A percentile compares a stretch with the other conserved stretches of the same genome.
Evolutionary conservation across 306 rosid species (phyloP).

Genomic region (Potentilla sterilis): DNA sequence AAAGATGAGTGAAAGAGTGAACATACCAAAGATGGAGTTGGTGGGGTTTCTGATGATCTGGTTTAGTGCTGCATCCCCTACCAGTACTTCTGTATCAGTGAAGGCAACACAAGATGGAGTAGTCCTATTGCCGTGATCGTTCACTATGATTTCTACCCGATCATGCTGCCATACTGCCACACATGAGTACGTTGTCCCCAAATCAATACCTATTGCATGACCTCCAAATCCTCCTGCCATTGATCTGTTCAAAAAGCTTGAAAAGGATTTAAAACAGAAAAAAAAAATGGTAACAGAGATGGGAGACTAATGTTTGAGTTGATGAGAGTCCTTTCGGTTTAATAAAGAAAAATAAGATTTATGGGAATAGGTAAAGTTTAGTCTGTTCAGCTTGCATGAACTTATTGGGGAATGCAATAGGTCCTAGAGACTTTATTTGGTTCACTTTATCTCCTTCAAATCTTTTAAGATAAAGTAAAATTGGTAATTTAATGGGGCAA

Average conservation of each 20-base stretch:
- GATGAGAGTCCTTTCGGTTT: background rate
- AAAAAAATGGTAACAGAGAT: background rate
- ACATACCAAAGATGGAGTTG: constrained; percentile 14
- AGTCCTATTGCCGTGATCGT: constrained; percentile 4
- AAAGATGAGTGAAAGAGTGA: background rate
- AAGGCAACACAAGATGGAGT: constrained; percentile 21
- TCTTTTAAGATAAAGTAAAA: background rate
- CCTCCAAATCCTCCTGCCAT: background rate
- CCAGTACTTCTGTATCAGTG: background rate
- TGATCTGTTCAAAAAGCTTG: background rate
- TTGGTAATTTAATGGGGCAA: background rate
- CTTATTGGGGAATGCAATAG: constrained; percentile 1
- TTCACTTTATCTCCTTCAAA: background rate
- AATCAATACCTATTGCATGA: background rate
- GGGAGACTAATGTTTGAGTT: background rate
- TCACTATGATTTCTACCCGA: constrained; percentile 5
- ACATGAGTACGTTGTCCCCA: constrained; percentile 8
- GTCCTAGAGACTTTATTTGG: background rate
- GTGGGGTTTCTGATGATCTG: constrained; percentile 1
- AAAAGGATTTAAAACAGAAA: background rate
- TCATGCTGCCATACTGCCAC: constrained; percentile 17
- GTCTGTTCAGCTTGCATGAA: constrained; percentile 4
- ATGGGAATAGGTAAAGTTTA: background rate
- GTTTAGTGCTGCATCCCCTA: constrained; percentile 3
- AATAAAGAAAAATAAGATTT: background rate